These are phyloP conservation scores for Poa annua DNA, from an alignment of 176 grass and related monocot genomes.

Conservation along the genomic window DNA sequence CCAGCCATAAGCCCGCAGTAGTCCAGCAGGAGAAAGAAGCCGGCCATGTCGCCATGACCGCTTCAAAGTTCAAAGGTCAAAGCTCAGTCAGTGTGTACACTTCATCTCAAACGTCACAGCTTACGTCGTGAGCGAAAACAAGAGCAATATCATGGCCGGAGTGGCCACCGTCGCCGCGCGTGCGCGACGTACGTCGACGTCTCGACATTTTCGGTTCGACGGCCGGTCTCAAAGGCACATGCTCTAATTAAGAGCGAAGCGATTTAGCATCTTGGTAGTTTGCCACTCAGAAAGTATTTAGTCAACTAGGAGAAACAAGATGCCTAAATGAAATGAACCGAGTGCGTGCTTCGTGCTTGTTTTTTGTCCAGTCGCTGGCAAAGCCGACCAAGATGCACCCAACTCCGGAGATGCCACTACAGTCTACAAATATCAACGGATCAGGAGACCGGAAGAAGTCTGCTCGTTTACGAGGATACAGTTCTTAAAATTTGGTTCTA, in stretches of 20 bases:
- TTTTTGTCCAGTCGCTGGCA: not conserved
- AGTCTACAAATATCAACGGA: not conserved
- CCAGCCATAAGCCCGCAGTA: not conserved
- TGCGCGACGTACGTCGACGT: not conserved
- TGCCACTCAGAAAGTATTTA: too few species aligned
- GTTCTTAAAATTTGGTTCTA: not conserved
- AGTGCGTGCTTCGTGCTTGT: not conserved
- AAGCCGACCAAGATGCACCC: not conserved
- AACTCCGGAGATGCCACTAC: not conserved
- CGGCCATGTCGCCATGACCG: constrained; percentile 1
- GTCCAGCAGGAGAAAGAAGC: not conserved
- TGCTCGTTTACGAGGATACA: not conserved
- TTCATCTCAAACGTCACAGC: constrained; percentile 11
- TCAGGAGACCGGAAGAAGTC: not conserved
- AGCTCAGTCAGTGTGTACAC: not conserved
- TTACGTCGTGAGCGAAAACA: not conserved
- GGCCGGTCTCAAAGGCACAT: not conserved
- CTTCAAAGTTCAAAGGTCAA: constrained; percentile 19
- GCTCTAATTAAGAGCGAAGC: not conserved
- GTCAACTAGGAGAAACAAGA: too few species aligned
- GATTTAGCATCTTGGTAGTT: not conserved
- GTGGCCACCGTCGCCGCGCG: not conserved
- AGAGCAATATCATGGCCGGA: not conserved
- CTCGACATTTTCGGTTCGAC: not conserved
- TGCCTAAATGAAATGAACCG: not conserved